phyloP scores from a whole-genome alignment of 2,329 filamentous ascomycete species.

The Claviceps sp. region DNA sequence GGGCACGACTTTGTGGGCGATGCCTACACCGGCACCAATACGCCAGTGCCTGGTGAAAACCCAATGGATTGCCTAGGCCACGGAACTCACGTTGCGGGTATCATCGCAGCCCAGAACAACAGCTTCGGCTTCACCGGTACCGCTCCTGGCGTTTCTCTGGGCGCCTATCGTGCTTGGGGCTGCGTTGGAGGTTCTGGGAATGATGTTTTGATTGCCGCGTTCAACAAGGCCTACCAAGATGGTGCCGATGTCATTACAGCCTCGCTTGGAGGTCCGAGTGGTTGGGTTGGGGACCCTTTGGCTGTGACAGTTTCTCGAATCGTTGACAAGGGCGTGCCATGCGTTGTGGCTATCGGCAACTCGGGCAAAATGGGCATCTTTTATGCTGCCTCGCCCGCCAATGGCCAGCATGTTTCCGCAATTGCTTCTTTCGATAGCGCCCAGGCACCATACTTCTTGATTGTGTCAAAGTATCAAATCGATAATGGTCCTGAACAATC shows the following conservation, averaged over 20 bases:
- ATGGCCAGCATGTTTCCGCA: conserved; percentile 23
- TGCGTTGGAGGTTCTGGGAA: conserved; percentile 35
- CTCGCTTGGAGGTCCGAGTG: conserved; percentile 36
- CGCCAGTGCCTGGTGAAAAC: conserved; percentile 31
- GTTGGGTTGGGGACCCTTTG: conserved; percentile 40
- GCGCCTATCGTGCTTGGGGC: conserved; percentile 44
- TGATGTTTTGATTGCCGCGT: conserved; percentile 46
- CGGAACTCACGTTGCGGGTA: conserved; percentile 49
- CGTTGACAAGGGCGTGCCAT: conserved; percentile 37
- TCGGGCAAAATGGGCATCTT: conserved; percentile 21
- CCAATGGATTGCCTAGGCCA: conserved; percentile 46
- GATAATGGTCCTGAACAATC: conserved; percentile 17
- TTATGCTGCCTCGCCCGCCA: no score
- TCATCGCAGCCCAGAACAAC: conserved; percentile 44
- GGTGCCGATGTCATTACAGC: conserved; percentile 43
- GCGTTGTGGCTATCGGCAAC: conserved; percentile 30
- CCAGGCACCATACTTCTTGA: conserved; percentile 28
- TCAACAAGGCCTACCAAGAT: conserved; percentile 46
- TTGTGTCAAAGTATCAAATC: conserved; percentile 27
- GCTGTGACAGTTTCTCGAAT: conserved; percentile 37
- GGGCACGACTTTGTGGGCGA: conserved; percentile 49
- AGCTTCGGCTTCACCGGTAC: conserved; percentile 42
- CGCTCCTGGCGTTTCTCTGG: conserved; percentile 41
- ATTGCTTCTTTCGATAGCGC: conserved; percentile 38
- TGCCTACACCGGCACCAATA: conserved; percentile 27